These are phyloP conservation scores for Deinandra increscens DNA, from an alignment of 129 eudicot species.

Conservation along the genomic window DNA sequence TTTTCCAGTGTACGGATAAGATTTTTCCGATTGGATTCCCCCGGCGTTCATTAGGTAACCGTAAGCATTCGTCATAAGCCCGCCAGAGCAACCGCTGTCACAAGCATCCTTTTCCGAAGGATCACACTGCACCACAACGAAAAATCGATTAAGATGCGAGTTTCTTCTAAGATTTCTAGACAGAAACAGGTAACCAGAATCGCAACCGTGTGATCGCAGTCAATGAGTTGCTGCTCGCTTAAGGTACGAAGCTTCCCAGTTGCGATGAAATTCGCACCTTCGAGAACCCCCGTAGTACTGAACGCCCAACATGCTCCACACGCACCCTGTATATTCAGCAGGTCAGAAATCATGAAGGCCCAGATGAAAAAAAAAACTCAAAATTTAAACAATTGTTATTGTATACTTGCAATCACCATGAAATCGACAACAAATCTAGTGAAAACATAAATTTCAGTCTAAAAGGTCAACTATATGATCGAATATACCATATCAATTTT, in stretches of 20 bases:
- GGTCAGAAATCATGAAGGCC: background rate
- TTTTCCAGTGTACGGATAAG: slow-evolving; percentile 75
- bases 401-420: background rate
- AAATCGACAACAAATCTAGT: slow-evolving; percentile 31
- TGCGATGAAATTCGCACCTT: slow-evolving; percentile 75
- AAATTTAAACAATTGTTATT: background rate
- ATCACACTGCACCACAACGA: slow-evolving; percentile 49
- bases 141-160: background rate
- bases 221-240: slow-evolving; percentile 5
- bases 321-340: slow-evolving; percentile 52
- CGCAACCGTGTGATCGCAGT: slow-evolving; percentile 7
- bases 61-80: slow-evolving; percentile 85
- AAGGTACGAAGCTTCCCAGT: slow-evolving; percentile 24
- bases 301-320: slow-evolving; percentile 99
- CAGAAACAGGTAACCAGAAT: background rate
- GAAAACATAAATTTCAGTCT: background rate
- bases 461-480: no score
- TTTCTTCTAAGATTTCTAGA: background rate
- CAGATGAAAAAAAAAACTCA: background rate
- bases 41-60: slow-evolving; percentile 67
- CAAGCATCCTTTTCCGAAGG: slow-evolving; percentile 50
- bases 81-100: slow-evolving; percentile 72
- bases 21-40: slow-evolving; percentile 57
- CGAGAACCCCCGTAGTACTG: slow-evolving; percentile 85
- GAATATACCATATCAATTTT: no score